Base-by-base conservation (phyloP, 2,329 filamentous ascomycete genomes). In the Trichoderma sp. region DNA sequence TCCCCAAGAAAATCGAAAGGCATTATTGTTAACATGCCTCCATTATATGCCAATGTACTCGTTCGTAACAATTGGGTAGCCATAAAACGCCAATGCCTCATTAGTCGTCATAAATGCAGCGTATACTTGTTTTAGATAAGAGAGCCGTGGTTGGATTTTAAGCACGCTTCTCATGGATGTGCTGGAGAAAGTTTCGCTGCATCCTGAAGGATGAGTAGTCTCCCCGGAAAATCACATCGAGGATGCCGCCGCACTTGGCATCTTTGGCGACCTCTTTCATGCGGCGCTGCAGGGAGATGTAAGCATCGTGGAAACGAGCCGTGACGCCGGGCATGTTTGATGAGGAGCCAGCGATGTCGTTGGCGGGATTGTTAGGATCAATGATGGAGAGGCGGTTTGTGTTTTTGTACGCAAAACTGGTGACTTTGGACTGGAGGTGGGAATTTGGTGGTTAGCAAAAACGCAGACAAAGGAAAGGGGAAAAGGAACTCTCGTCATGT, bases 301-400 rank as follows among this genome's bases (percentile, higher is more conserved):
- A 88, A 0, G 93, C 92, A 2, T 89, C 82, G 1, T 87, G 83
- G 80, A 99, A 98, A 14, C 86, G 85, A n/a, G 84, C 79, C 74
- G 93, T 84, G 63, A 98, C 92, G 9, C 88, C 84, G 0, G 81
- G 75, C 8, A 92, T 93, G 75, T 93, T 92, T 60, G 85, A 87
- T 0, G 94, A 96, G 11, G 95, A 95, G 11, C 94, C 94, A 0
- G 96, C 91, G 30, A 99, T 96, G 78, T 99, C 96, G 79, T 98
- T 98, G 30, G 86, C 83, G 0, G 88, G 80, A 72, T 93, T 92
- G 80, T 98, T 97, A 0, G 96, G 96, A 78, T 99, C 96, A 72
- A 97, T 92, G 76, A 99, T 97, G 9, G 92, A 93, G 2, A 99
- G 85, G 1, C 94, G 90, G 65, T 91, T 86, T 15, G 80, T 81